Conservation (phyloP, 805 yeast species). For the Nakazawaea siamensis region DNA sequence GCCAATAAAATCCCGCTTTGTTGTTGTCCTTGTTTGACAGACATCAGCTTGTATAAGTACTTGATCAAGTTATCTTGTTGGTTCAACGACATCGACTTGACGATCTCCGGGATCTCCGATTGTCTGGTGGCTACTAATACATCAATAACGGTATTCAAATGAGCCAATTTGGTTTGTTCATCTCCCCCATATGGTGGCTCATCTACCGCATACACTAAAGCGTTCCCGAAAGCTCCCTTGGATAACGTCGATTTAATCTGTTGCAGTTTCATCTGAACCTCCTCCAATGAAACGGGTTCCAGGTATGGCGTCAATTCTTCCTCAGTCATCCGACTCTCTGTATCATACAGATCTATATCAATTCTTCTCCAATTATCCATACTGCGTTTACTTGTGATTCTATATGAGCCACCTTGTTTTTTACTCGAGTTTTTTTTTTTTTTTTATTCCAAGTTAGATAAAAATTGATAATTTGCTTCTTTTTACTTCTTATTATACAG, state of each 20-base stretch:
- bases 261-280: constrained; percentile 44
- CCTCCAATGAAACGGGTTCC: constrained; percentile 41
- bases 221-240: constrained; percentile 64
- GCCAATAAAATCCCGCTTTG: constrained; percentile 79
- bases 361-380: constrained; percentile 90
- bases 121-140: constrained; percentile 60
- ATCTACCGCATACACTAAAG: constrained; percentile 54
- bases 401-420: too few species aligned
- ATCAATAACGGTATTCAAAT: constrained; percentile 54
- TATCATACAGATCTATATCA: constrained; percentile 86
- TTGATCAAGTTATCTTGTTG: constrained; percentile 77
- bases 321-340: constrained; percentile 60
- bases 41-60: constrained; percentile 82
- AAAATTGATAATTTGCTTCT: background rate
- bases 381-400: background rate
- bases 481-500: background rate
- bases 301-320: constrained; percentile 55
- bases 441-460: background rate
- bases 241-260: constrained; percentile 57
- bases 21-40: constrained; percentile 65
- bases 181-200: constrained; percentile 82
- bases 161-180: constrained; percentile 43
- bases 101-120: constrained; percentile 56
- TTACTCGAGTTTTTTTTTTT: background rate
- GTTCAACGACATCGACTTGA: constrained; percentile 48